A percentile compares a stretch with the other conserved stretches of the same genome.
These are phyloP conservation scores for Globisporangium nagaii DNA, from an alignment of 352 stramenopile genomes.

Conservation along the genomic window DNA sequence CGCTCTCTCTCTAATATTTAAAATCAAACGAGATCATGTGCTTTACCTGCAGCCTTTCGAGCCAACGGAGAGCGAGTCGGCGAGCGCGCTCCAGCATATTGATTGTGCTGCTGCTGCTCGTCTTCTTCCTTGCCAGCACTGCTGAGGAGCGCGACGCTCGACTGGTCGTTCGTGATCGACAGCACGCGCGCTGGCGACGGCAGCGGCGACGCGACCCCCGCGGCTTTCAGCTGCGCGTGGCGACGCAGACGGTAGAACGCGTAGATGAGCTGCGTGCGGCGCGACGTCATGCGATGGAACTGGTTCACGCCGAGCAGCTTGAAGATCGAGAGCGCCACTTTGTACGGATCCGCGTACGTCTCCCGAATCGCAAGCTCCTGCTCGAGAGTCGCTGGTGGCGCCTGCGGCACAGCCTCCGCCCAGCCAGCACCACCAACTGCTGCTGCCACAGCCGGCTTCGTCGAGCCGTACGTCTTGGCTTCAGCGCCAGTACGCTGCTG, in stretches of 20 bases:
- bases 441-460: background rate
- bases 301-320: constrained; percentile 62
- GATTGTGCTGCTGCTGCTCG: background rate
- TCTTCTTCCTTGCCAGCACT: background rate
- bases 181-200: background rate
- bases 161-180: background rate
- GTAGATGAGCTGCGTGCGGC: constrained; percentile 46
- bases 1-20: constrained; percentile 8
- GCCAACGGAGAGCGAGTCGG: background rate
- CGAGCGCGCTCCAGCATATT: no score
- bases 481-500: background rate
- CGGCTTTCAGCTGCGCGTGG: constrained; percentile 23
- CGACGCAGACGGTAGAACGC: constrained; percentile 56
- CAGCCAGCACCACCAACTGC: no score
- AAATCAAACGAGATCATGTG: constrained; percentile 11
- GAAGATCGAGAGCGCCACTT: constrained; percentile 65
- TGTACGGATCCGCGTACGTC: constrained; percentile 73
- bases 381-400: constrained; percentile 30
- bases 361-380: constrained; percentile 28
- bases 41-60: constrained; percentile 4
- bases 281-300: constrained; percentile 64
- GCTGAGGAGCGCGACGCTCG: no score
- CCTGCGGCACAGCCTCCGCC: no score
- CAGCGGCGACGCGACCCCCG: background rate
- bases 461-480: background rate